Base-by-base conservation (phyloP, 257 asterid species). In the Nicotiana undulata region DNA sequence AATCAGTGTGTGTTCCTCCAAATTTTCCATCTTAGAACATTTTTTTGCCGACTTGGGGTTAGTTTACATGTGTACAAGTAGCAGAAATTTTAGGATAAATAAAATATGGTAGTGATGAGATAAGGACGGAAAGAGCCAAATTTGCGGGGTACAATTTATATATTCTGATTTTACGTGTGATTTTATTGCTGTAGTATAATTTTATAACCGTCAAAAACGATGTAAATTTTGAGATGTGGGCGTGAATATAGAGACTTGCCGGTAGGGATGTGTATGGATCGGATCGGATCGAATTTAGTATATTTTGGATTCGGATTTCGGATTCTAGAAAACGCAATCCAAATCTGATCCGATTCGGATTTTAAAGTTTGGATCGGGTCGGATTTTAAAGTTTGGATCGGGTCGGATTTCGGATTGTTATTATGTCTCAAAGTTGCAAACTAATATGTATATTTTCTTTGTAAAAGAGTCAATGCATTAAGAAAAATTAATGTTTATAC, bases 1-100 rank as follows among this genome's bases (percentile, higher is more conserved):
- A 52, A 28, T 70, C 75, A 87, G 65, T 29, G 72, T 80, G 12
- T 86, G 81, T 17, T 76, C 82, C 52, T 90, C 92, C 78, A 75
- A 17, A 70, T 16, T 77, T 75, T 82, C 88, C 86, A 84, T 83
- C 22, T 20, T 10, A 5, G 13, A 11, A 37, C 46, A 37, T 37
- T 17, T 59, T 55, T 74, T 24, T 13, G 29, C 9, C 3, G 18
- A 7, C 68, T 46, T 34, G 40, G 8, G 9, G 29, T 44, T 66
- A 63, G 29, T 58, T 13, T 18, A 24, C 40, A 68, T 49, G 46
- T 8, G 40, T 2, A 40, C 51, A 24, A 7, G 81, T 58, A 3
- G 77, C 49, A 65, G 75, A 44, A 61, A 82, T 82, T 81, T 81
- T 85, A 86, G 87, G 85, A 81, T 81, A 10, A 72, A 83, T 51